Conservation (phyloP, 768 basidiomycete species). For the Suillus fuscotomentosus region DNA sequence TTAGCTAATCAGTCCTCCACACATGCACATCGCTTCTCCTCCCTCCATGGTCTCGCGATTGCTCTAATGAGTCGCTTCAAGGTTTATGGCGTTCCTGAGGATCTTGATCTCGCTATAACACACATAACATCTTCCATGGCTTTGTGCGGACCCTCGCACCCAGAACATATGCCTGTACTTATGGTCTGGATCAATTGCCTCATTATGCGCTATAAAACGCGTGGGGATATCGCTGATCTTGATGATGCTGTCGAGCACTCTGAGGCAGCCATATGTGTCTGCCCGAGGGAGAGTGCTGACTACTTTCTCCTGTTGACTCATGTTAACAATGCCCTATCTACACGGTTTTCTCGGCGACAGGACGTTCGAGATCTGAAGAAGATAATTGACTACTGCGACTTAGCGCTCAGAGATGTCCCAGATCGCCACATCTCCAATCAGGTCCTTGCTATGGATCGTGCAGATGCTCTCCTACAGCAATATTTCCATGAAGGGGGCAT, state of each 20-base stretch:
- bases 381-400: constrained; percentile 22
- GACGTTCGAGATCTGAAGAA: constrained; percentile 16
- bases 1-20: constrained; percentile 13
- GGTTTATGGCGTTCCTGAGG: constrained; percentile 6
- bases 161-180: constrained; percentile 1
- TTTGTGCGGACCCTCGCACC: constrained; percentile 8
- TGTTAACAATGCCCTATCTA: not conserved
- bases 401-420: constrained; percentile 8
- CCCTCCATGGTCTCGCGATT: constrained; percentile 15
- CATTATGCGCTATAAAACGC: constrained; percentile 13
- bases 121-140: constrained; percentile 14
- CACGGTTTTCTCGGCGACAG: constrained; percentile 8
- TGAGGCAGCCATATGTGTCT: constrained; percentile 17
- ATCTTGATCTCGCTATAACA: constrained; percentile 19
- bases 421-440: not conserved
- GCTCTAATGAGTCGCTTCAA: constrained; percentile 11
- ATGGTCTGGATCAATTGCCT: constrained; percentile 9
- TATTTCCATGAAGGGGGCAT: constrained; percentile 11
- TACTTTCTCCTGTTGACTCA: not conserved
- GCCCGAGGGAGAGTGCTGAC: not conserved
- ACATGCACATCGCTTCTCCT: constrained; percentile 7
- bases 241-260: constrained; percentile 14
- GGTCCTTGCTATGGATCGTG: constrained; percentile 13
- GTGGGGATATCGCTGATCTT: constrained; percentile 16
- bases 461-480: constrained; percentile 14